A percentile compares a stretch with the other conserved stretches of the same genome.
Evolutionary conservation across 805 yeast genomes (phyloP).

Genomic region (Metschnikowia cubensis): DNA sequence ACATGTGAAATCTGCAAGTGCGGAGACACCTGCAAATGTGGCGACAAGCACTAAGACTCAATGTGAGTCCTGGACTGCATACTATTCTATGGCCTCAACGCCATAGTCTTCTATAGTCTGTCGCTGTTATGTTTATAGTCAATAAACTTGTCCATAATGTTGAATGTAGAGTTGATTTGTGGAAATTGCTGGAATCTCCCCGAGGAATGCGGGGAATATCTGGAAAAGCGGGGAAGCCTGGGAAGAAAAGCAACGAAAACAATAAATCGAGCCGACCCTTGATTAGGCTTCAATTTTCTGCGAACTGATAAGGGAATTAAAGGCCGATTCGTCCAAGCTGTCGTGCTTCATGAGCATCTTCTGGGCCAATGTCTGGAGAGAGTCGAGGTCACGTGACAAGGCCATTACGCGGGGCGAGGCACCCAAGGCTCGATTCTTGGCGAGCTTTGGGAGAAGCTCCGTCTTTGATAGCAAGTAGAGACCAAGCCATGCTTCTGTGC

Average conservation of each 20-base stretch:
- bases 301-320: neutral
- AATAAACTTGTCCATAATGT: too few species aligned
- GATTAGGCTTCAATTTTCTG: too few species aligned
- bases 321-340: conserved; percentile 3
- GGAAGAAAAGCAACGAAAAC: too few species aligned
- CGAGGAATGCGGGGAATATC: too few species aligned
- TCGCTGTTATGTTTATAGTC: too few species aligned
- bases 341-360: conserved; percentile 20
- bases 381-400: conserved; percentile 22
- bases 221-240: too few species aligned
- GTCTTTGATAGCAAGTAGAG: conserved; percentile 34
- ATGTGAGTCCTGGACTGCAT: too few species aligned
- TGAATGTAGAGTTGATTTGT: too few species aligned
- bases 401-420: conserved; percentile 19
- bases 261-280: too few species aligned
- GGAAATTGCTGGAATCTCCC: too few species aligned
- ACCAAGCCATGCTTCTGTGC: conserved; percentile 73
- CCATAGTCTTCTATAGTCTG: too few species aligned
- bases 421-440: conserved; percentile 12
- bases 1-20: conserved; percentile 7
- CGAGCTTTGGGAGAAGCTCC: conserved; percentile 17
- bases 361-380: conserved; percentile 20
- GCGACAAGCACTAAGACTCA: neutral
- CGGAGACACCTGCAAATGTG: conserved; percentile 7
- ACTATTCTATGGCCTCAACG: too few species aligned